These are phyloP conservation scores for Allomyces javanicus DNA, from an alignment of 192 early-diverging fungal species.

Conservation along the genomic window DNA sequence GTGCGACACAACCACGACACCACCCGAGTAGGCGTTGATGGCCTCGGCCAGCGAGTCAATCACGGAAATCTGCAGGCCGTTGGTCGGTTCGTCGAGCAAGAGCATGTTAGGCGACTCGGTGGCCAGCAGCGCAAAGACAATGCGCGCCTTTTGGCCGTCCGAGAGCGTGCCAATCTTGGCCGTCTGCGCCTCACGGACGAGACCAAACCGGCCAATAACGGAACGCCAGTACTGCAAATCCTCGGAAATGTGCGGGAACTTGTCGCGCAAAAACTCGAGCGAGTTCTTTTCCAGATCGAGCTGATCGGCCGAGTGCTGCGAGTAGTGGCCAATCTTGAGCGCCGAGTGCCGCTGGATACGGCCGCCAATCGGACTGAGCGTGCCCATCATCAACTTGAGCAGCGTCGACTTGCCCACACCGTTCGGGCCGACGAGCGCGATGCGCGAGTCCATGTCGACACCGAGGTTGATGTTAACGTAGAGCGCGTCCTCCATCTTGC, in stretches of 20 bases:
- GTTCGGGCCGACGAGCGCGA: constrained; percentile 92
- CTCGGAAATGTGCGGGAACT: constrained; percentile 62
- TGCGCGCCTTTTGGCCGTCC: constrained; percentile 84
- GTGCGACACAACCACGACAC: constrained; percentile 94
- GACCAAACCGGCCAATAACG: constrained; percentile 78
- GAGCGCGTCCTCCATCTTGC: constrained; percentile 58
- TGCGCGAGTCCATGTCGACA: constrained; percentile 94
- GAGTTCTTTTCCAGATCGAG: constrained; percentile 68
- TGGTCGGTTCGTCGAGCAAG: constrained; percentile 97
- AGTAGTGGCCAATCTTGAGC: constrained; percentile 90
- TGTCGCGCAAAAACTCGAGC: constrained; percentile 73
- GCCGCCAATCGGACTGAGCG: constrained; percentile 63
- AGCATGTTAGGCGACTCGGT: constrained; percentile 78
- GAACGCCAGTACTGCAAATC: constrained; percentile 80
- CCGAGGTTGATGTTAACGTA: constrained; percentile 83
- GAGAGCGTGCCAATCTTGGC: constrained; percentile 71
- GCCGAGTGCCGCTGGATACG: constrained; percentile 73
- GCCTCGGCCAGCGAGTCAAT: constrained; percentile 91
- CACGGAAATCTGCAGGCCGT: constrained; percentile 61
- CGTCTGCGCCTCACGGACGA: constrained; percentile 83
- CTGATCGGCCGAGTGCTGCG: constrained; percentile 94
- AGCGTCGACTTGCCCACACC: constrained; percentile 92
- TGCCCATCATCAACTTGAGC: constrained; percentile 88
- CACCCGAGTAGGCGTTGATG: constrained; percentile 85
- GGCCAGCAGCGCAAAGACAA: constrained; percentile 90